These are phyloP conservation scores for Globisporangium yorkense DNA, from an alignment of 352 stramenopile genomes.

Conservation along the genomic window DNA sequence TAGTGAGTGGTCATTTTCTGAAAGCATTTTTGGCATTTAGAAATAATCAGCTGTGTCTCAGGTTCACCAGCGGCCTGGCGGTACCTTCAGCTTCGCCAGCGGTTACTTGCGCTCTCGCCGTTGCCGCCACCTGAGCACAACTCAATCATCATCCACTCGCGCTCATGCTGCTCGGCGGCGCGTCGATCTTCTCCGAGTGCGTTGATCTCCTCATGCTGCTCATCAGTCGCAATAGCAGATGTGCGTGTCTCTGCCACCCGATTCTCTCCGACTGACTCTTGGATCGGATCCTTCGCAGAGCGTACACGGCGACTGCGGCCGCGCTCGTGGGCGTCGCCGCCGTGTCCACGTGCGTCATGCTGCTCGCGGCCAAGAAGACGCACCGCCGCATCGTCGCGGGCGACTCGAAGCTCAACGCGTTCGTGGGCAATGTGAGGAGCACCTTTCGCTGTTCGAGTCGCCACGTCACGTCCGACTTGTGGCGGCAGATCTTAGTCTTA, in stretches of 20 bases:
- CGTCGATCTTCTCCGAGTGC: not conserved
- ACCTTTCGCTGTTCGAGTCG: not conserved
- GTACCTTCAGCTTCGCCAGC: too few species aligned
- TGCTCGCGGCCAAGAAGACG: conserved; percentile 2
- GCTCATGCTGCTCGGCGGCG: not conserved
- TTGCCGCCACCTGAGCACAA: too few species aligned
- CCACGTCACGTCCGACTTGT: too few species aligned
- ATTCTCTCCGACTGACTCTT: not conserved
- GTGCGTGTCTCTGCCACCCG: not conserved
- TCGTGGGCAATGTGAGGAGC: conserved; percentile 3
- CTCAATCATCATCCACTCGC: not conserved
- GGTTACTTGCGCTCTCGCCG: too few species aligned
- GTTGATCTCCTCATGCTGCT: not conserved
- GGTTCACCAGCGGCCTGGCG: too few species aligned
- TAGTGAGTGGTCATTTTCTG: too few species aligned
- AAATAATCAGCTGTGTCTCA: too few species aligned
- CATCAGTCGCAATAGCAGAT: not conserved
- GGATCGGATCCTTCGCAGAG: not conserved
- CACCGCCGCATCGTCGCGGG: conserved; percentile 13
- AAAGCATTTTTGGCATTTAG: too few species aligned
- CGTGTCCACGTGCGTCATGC: conserved; percentile 5
- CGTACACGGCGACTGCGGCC: conserved; percentile 1
- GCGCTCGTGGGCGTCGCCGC: conserved; percentile 1
- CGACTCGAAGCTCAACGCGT: conserved; percentile 12
- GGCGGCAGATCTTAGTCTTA: not conserved